phyloP scores from a whole-genome alignment of 345 rosid species.

The Eucalyptus marginata region DNA sequence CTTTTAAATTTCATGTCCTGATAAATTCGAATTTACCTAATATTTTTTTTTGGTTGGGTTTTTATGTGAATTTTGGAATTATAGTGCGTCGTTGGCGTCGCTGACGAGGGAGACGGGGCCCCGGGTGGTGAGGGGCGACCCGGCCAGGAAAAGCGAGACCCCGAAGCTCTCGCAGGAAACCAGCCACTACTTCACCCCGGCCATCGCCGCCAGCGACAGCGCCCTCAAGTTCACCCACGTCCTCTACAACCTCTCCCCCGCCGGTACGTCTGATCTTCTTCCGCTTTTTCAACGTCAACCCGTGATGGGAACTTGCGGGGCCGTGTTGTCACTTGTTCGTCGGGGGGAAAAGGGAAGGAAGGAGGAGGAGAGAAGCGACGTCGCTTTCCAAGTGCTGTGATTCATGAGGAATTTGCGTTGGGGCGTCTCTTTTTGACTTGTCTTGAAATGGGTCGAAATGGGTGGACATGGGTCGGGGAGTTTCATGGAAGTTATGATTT shows the following conservation, averaged over 20 bases:
- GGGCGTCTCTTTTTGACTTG: background rate
- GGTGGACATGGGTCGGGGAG: background rate
- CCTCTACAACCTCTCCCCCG: constrained; percentile 94
- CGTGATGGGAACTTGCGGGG: background rate
- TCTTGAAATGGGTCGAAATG: background rate
- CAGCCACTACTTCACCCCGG: constrained; percentile 25
- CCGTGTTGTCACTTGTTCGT: background rate
- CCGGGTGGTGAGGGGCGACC: constrained; percentile 74
- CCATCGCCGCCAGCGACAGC: constrained; percentile 75
- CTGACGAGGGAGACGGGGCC: constrained; percentile 91
- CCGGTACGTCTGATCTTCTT: constrained; percentile 22
- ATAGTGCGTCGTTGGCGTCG: constrained; percentile 96
- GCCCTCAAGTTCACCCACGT: constrained; percentile 83
- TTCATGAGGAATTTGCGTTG: background rate
- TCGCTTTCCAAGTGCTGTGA: no score
- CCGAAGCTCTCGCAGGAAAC: constrained; percentile 23
- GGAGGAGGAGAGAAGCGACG: no score
- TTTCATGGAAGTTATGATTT: background rate
- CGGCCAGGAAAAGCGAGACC: constrained; percentile 40
- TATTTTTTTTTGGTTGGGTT: background rate
- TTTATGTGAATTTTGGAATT: background rate
- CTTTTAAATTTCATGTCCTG: background rate
- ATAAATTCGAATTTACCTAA: background rate
- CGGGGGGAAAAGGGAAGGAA: no score
- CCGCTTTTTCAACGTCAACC: background rate